These are phyloP conservation scores for Globisporangium splendens DNA, from an alignment of 352 stramenopile species.

Conservation along the genomic window DNA sequence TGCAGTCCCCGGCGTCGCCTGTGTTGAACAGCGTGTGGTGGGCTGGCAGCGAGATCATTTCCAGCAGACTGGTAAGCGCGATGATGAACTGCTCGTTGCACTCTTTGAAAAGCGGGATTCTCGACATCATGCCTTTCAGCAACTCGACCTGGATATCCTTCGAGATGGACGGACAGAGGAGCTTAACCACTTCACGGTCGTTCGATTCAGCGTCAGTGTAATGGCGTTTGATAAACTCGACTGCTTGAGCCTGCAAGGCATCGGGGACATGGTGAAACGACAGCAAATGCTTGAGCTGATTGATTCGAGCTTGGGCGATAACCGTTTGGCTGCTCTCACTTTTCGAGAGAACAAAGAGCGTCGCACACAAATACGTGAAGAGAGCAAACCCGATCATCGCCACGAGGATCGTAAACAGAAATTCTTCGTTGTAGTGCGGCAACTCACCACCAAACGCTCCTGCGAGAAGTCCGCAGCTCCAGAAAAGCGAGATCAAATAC, in stretches of 20 bases:
- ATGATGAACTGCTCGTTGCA: slow-evolving; percentile 41
- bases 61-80: slow-evolving; percentile 38
- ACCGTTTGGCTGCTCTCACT: slow-evolving; percentile 47
- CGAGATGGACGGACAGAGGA: slow-evolving; percentile 47
- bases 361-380: slow-evolving; percentile 60
- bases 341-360: slow-evolving; percentile 68
- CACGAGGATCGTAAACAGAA: slow-evolving; percentile 55
- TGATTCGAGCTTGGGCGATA: slow-evolving; percentile 41
- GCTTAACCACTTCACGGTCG: slow-evolving; percentile 32
- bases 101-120: slow-evolving; percentile 34
- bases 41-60: slow-evolving; percentile 38
- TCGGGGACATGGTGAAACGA: slow-evolving; percentile 44
- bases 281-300: slow-evolving; percentile 56
- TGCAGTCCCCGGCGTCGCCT: slow-evolving; percentile 38
- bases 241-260: slow-evolving; percentile 26
- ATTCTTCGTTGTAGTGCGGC: slow-evolving; percentile 30
- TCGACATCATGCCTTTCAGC: slow-evolving; percentile 31
- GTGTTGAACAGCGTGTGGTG: slow-evolving; percentile 34
- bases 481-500: slow-evolving; percentile 56
- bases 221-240: slow-evolving; percentile 30
- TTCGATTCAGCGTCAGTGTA: slow-evolving; percentile 45
- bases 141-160: slow-evolving; percentile 52
- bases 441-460: slow-evolving; percentile 52
- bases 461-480: slow-evolving; percentile 46
- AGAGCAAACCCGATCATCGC: slow-evolving; percentile 45